Conservation (phyloP, 2,329 filamentous ascomycete species). For the Colletotrichum gloeosporioides region DNA sequence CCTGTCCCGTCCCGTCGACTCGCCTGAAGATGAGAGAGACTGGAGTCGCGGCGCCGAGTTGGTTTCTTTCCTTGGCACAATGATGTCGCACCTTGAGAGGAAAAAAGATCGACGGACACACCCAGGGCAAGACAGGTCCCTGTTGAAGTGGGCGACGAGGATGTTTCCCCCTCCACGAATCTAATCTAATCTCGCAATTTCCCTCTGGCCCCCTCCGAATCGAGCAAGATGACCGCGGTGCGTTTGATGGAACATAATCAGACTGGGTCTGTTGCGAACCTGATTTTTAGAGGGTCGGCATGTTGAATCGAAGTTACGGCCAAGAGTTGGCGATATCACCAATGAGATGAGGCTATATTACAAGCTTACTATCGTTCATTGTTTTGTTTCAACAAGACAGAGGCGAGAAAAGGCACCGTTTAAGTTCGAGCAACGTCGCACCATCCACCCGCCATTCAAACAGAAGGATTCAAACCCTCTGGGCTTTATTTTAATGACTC, state of each 20-base stretch:
- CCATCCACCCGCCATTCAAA: background rate
- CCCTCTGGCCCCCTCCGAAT: background rate
- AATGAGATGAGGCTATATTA: background rate
- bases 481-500: background rate
- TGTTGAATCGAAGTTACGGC: background rate
- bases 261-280: background rate
- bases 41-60: background rate
- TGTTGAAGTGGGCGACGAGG: background rate
- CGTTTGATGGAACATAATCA: slow-evolving; percentile 4
- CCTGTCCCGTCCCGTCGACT: background rate
- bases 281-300: slow-evolving; percentile 9
- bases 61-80: background rate
- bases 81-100: background rate
- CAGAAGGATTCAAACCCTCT: background rate
- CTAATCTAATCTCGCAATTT: slow-evolving; percentile 9
- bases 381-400: background rate
- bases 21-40: background rate
- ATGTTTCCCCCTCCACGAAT: background rate
- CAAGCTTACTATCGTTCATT: background rate
- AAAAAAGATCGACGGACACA: background rate
- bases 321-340: background rate
- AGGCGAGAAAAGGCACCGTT: background rate
- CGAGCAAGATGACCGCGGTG: background rate
- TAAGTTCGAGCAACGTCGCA: slow-evolving; percentile 3
- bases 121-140: background rate